Evolutionary conservation across 352 stramenopile species (phyloP).

Genomic region (Pythium guiyangense): DNA sequence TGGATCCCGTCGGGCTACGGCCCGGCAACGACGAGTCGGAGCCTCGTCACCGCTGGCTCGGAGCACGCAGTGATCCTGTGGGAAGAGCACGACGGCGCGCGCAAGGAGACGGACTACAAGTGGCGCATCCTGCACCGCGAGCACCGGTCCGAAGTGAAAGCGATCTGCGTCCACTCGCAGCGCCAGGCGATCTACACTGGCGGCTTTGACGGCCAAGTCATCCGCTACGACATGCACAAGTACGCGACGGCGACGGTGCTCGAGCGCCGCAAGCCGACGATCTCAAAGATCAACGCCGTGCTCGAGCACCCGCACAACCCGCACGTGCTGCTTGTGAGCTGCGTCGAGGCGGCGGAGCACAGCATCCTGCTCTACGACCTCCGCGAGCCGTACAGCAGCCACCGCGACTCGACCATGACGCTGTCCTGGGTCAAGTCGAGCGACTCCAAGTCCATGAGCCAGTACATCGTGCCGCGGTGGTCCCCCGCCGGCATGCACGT

Average conservation of each 20-base stretch:
- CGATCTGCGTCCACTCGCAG: slow-evolving; percentile 77
- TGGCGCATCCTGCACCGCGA: slow-evolving; percentile 66
- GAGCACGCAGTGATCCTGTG: slow-evolving; percentile 76
- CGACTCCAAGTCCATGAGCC: slow-evolving; percentile 62
- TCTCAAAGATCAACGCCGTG: slow-evolving; percentile 83
- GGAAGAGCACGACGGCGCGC: slow-evolving; percentile 48
- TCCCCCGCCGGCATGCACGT: slow-evolving; percentile 65
- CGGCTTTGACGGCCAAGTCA: slow-evolving; percentile 62
- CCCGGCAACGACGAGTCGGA: slow-evolving; percentile 30
- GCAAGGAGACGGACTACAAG: slow-evolving; percentile 43
- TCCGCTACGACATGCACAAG: slow-evolving; percentile 68
- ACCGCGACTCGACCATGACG: slow-evolving; percentile 43
- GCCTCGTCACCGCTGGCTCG: slow-evolving; percentile 61
- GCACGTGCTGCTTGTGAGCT: slow-evolving; percentile 72
- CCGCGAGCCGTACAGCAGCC: slow-evolving; percentile 36
- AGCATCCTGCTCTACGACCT: slow-evolving; percentile 75
- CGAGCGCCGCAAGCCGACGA: slow-evolving; percentile 68
- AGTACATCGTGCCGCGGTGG: slow-evolving; percentile 84
- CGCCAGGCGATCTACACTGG: slow-evolving; percentile 62
- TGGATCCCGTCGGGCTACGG: slow-evolving; percentile 62
- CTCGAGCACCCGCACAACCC: slow-evolving; percentile 83
- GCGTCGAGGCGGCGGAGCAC: slow-evolving; percentile 57
- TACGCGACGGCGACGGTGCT: slow-evolving; percentile 35
- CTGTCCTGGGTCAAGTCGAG: slow-evolving; percentile 50
- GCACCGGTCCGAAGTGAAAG: slow-evolving; percentile 70